phyloP scores from a whole-genome alignment of 2,329 filamentous ascomycete genomes.

The Coniella vitis region DNA sequence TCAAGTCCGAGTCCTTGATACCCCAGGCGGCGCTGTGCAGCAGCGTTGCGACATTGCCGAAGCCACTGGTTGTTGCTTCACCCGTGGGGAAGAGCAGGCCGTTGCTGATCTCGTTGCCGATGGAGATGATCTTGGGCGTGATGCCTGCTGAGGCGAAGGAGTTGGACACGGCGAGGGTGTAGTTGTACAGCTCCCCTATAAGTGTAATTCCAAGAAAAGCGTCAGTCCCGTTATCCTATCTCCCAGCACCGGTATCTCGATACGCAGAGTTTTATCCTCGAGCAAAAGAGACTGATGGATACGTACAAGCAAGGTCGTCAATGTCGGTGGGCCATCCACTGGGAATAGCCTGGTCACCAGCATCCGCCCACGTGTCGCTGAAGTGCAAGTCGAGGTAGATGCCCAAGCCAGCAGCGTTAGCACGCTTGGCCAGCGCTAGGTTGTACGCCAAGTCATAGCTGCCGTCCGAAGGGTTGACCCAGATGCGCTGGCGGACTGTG shows the following conservation, averaged over 20 bases:
- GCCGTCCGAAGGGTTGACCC: conserved; percentile 61
- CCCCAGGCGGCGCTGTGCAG: conserved; percentile 58
- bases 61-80: conserved; percentile 33
- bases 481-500: conserved; percentile 63
- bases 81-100: conserved; percentile 64
- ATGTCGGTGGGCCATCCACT: conserved; percentile 57
- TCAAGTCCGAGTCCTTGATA: conserved; percentile 55
- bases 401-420: conserved; percentile 53
- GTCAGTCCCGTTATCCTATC: no score
- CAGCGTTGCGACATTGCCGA: conserved; percentile 54
- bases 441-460: conserved; percentile 67
- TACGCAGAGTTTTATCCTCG: no score
- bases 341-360: conserved; percentile 54
- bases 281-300: no score
- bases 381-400: conserved; percentile 60
- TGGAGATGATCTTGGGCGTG: conserved; percentile 55
- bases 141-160: conserved; percentile 50
- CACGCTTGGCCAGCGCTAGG: conserved; percentile 57
- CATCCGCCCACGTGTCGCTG: conserved; percentile 67
- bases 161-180: conserved; percentile 57
- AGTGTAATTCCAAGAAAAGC: no score
- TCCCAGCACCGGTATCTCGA: no score
- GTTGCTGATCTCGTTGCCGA: conserved; percentile 66
- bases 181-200: conserved; percentile 53
- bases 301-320: conserved; percentile 36